Base-by-base conservation (phyloP, 805 yeast species). In the Pichia kluyveri region DNA sequence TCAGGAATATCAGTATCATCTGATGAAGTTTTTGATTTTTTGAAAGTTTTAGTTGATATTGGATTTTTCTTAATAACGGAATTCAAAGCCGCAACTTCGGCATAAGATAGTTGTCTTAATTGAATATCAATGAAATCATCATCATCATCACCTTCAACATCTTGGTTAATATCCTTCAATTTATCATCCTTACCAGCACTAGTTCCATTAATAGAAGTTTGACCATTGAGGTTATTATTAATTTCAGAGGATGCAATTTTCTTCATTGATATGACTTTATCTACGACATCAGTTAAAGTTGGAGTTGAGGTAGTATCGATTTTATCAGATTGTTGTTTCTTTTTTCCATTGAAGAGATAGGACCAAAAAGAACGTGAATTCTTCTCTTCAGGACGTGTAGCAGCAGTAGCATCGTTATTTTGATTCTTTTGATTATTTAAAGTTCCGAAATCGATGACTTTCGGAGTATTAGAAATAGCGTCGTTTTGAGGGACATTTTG, bases 51-150 rank as follows among this genome's bases (percentile, higher is more conserved):
- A 47, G 15, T 23, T 26, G 8, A 23, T 23, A 23, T 23, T 23
- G 26, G 26, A 23, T 23, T 23, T 23, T 23, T 23, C 26, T 23
- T 23, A 26, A 9, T 26, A 23, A 7, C 18, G 9, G 18, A 26
- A 26, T 39, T 14, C 45, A 69, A 56, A 1, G 71, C 60, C 12
- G 77, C 77, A 26, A 71, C 79, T 61, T 77, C 82, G 12, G 79
- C 79, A 56, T 76, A 76, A 9, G 80, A 72, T 56, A 75, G 59
- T 47, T 70, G 67, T 46, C 78, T 70, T 40, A 74, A 59, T 43
- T 69, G 69, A 46, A 77, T 70, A 45, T 68, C 70, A 26, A 76
- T 67, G 54, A 72, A 76, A 45, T 70, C 79, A 15, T 61, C 66
- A 45, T 65, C 71, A 11, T 60, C 66, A 15, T 43, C 54, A 41